Evolutionary conservation across 768 basidiomycete species (phyloP), one percentile per base, ranked within the genome.

Genomic region (Auricularia cornea): DNA sequence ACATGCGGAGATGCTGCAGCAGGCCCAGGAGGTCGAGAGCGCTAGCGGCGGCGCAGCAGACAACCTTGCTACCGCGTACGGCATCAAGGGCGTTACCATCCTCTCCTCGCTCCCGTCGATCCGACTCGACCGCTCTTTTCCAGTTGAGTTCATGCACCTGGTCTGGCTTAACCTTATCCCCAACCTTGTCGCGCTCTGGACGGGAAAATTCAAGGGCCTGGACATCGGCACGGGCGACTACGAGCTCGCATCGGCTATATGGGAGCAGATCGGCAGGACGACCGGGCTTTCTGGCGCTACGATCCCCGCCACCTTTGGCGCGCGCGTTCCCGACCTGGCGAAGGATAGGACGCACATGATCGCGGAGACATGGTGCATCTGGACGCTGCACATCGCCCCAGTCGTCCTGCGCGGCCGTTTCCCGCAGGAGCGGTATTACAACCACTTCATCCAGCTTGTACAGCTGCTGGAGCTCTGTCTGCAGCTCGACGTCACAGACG

Each of bases 91-190:
- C 8, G 28, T 70, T 18, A 67, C 79, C 3, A 40, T 77, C 0
- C 72, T 80, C 28, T 62, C 63, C 11, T 16, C 30, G 12, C 71
- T 81, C 2, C 60, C 59, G 2, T 68, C 68, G 0, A 32, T 65
- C 32, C 29, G 56, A 26, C 61, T 69, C 64, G 65, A 69, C 54
- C 3, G 18, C 20, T 71, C 70, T 5, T 72, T 72, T 32, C 80
- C 79, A 0, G 75, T 76, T 63, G 80, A 83, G 60, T 79, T 81
- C 69, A 81, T 83, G 77, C 81, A 84, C 60, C 71, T 80, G 0
- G 69, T 82, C 30, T 77, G 70, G 66, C 79, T 80, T 65, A 83
- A 83, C 65, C 57, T 80, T 1, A 66, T 80, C 30, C 69, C 66
- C 26, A 79, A 77, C 60, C 71, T 84, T 2, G 67, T 81, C 38